Percentiles rank a stretch among this genome's conserved stretches.
Evolutionary conservation across 768 basidiomycete genomes (phyloP).

Genomic region (Boletus subparvulus): DNA sequence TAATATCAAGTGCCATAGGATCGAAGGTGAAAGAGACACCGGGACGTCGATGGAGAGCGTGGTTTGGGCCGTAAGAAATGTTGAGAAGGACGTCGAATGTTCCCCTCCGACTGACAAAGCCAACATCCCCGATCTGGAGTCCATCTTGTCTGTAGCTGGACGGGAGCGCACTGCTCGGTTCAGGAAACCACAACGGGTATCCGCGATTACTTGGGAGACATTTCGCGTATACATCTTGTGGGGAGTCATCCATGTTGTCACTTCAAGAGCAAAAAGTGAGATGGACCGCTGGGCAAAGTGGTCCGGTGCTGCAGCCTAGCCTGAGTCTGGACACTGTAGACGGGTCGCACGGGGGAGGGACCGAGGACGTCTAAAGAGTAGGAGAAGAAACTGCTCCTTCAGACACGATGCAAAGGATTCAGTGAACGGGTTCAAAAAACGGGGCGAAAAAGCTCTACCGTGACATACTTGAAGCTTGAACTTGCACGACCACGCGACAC

Average conservation of each 20-base stretch:
- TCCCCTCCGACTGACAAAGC: slow-evolving; percentile 26
- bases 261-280: too few species aligned
- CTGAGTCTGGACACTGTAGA: too few species aligned
- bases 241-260: background rate
- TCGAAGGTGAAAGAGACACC: background rate
- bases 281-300: too few species aligned
- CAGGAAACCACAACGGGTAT: slow-evolving; percentile 32
- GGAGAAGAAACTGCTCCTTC: too few species aligned
- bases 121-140: slow-evolving; percentile 36
- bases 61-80: slow-evolving; percentile 8
- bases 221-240: slow-evolving; percentile 10
- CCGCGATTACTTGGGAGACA: slow-evolving; percentile 20
- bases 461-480: too few species aligned
- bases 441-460: too few species aligned
- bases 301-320: too few species aligned
- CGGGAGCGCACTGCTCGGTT: slow-evolving; percentile 23
- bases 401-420: too few species aligned
- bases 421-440: too few species aligned
- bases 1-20: background rate
- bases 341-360: too few species aligned
- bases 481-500: too few species aligned
- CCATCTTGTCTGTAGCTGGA: slow-evolving; percentile 23
- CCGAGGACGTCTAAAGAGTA: too few species aligned
- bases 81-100: slow-evolving; percentile 35
- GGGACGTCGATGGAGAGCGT: background rate